Conservation (phyloP, 106 monocot genomes). For the Dioscorea zingiberensis region DNA sequence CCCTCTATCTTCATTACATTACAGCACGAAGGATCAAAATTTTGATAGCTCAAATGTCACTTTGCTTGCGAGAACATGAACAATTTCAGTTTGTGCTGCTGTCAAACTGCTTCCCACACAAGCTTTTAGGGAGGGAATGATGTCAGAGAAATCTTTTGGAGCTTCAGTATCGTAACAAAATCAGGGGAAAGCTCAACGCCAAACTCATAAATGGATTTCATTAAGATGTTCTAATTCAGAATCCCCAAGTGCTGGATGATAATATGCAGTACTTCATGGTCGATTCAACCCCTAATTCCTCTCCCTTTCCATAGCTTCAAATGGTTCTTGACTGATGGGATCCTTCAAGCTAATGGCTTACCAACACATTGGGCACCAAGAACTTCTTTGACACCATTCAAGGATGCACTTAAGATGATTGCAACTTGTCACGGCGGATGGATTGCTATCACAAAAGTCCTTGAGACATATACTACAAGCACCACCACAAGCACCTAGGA, state of each 20-base stretch:
- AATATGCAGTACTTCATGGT: slow-evolving; percentile 38
- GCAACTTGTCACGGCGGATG: slow-evolving; percentile 65
- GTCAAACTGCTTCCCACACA: too few species aligned
- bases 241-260: slow-evolving; percentile 68
- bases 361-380: slow-evolving; percentile 99
- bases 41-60: too few species aligned
- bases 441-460: slow-evolving; percentile 57
- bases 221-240: slow-evolving; percentile 70
- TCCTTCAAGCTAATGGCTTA: slow-evolving; percentile 82
- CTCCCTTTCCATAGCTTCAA: slow-evolving; percentile 75
- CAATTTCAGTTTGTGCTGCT: too few species aligned
- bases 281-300: slow-evolving; percentile 42
- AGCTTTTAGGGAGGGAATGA: too few species aligned
- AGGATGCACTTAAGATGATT: slow-evolving; percentile 78
- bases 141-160: too few species aligned
- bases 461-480: slow-evolving; percentile 87
- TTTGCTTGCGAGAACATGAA: too few species aligned
- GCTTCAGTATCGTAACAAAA: too few species aligned
- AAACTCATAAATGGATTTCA: too few species aligned
- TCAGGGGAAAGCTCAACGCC: too few species aligned
- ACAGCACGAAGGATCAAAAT: too few species aligned
- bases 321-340: slow-evolving; percentile 82
- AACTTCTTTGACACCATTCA: slow-evolving; percentile 92
- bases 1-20: too few species aligned
- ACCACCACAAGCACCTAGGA: slow-evolving; percentile 71